These are phyloP conservation scores for Amylocystis lapponica DNA, from an alignment of 768 basidiomycete species.

Conservation along the genomic window DNA sequence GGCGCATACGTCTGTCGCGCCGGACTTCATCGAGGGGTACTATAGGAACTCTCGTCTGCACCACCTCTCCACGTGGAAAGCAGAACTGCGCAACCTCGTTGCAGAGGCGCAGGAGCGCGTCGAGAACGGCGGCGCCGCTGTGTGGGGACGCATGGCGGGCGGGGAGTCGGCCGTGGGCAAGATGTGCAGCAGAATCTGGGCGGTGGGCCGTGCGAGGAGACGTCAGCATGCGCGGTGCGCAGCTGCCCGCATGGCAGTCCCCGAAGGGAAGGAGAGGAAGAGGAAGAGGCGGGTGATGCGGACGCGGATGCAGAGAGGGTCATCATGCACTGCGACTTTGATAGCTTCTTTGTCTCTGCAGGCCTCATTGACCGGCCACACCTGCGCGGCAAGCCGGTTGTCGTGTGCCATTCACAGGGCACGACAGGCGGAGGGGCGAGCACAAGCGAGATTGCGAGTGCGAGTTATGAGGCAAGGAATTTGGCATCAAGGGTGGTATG, in stretches of 20 bases:
- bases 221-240: conserved; percentile 43
- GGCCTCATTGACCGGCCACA: conserved; percentile 77
- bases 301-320: conserved; percentile 48
- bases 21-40: conserved; percentile 76
- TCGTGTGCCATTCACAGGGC: conserved; percentile 93
- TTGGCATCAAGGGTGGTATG: conserved; percentile 93
- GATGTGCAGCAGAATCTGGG: conserved; percentile 24
- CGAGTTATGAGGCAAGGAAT: conserved; percentile 90
- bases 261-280: conserved; percentile 48
- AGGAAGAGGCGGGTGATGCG: conserved; percentile 48
- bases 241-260: conserved; percentile 35
- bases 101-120: conserved; percentile 71
- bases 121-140: conserved; percentile 32
- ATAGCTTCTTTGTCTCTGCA: conserved; percentile 96
- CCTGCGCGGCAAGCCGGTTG: conserved; percentile 80
- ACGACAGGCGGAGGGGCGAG: conserved; percentile 64
- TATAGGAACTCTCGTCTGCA: conserved; percentile 85
- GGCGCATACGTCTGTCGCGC: conserved; percentile 80
- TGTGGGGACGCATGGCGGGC: conserved; percentile 1
- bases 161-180: conserved; percentile 25
- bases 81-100: conserved; percentile 78
- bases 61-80: conserved; percentile 87
- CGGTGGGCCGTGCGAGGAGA: conserved; percentile 19
- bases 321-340: conserved; percentile 93
- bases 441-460: conserved; percentile 92